Conservation (phyloP, 768 basidiomycete species). For the Melanogaster broomeanus region DNA sequence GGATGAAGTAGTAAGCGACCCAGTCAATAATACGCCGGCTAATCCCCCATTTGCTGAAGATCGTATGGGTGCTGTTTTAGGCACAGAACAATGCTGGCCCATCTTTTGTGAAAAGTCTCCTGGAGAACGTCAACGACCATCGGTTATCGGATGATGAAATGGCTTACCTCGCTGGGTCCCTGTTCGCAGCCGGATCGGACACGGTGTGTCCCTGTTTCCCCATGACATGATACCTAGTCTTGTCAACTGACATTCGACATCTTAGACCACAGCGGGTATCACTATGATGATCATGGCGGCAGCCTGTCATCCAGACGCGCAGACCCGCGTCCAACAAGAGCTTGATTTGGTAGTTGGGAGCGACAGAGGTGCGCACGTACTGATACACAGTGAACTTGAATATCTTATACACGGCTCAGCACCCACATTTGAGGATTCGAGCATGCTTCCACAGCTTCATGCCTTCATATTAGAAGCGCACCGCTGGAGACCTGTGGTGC, state of each 20-base stretch:
- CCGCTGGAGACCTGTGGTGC: conserved; percentile 36
- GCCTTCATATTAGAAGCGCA: conserved; percentile 38
- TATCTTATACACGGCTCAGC: conserved; percentile 17
- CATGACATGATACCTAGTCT: no score
- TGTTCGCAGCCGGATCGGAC: conserved; percentile 62
- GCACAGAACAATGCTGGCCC: background rate
- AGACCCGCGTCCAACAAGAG: conserved; percentile 51
- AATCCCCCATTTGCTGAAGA: background rate
- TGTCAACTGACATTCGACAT: no score
- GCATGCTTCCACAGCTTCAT: conserved; percentile 33
- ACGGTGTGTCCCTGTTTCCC: conserved; percentile 35
- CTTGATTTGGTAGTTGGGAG: conserved; percentile 51
- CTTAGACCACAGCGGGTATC: conserved; percentile 49
- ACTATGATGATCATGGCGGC: conserved; percentile 54
- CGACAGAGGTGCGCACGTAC: conserved; percentile 20
- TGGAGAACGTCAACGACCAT: conserved; percentile 49
- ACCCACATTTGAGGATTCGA: conserved; percentile 36
- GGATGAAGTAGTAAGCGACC: conserved; percentile 41
- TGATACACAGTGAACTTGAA: background rate
- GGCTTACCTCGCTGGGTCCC: conserved; percentile 57
- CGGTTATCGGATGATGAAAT: conserved; percentile 52
- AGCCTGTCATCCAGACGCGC: conserved; percentile 52
- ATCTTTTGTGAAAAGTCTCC: conserved; percentile 52
- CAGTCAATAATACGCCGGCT: no score
- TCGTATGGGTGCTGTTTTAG: conserved; percentile 2